A percentile compares a stretch with the other conserved stretches of the same genome.
These are phyloP conservation scores for Puccinia triticina DNA, from an alignment of 1,284 basidiomycete species.

Conservation along the genomic window DNA sequence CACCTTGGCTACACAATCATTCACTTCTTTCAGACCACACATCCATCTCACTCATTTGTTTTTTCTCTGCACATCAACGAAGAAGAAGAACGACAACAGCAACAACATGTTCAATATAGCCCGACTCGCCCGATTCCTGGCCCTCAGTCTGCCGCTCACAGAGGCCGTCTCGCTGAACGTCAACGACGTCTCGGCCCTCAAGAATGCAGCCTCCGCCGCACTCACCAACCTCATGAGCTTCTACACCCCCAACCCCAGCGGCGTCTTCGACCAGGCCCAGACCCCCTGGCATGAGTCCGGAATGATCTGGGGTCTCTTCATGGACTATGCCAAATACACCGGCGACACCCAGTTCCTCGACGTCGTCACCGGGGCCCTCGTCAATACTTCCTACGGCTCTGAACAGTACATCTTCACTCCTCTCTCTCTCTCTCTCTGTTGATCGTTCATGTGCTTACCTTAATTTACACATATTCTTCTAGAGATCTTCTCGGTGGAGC, in stretches of 20 bases:
- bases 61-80: too few relatives aligned
- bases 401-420: conserved; percentile 21
- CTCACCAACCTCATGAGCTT: conserved; percentile 43
- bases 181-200: conserved; percentile 30
- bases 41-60: too few relatives aligned
- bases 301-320: conserved; percentile 49
- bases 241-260: conserved; percentile 19
- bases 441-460: neutral
- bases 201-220: conserved; percentile 16
- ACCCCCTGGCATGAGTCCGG: conserved; percentile 50
- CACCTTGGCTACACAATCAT: too few relatives aligned
- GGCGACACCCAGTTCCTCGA: conserved; percentile 49
- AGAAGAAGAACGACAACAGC: too few relatives aligned
- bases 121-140: neutral
- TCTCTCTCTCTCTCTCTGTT: neutral
- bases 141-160: neutral
- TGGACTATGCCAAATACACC: conserved; percentile 51
- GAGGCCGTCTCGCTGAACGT: conserved; percentile 36
- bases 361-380: conserved; percentile 46
- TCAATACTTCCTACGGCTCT: conserved; percentile 44
- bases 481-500: conserved; percentile 49
- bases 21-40: too few relatives aligned
- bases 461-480: neutral
- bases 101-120: neutral
- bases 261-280: conserved; percentile 33